Percentiles rank a stretch among this genome's conserved stretches.
Conservation (phyloP, 2,329 filamentous ascomycete species). For the Paracamarosporium sp. region DNA sequence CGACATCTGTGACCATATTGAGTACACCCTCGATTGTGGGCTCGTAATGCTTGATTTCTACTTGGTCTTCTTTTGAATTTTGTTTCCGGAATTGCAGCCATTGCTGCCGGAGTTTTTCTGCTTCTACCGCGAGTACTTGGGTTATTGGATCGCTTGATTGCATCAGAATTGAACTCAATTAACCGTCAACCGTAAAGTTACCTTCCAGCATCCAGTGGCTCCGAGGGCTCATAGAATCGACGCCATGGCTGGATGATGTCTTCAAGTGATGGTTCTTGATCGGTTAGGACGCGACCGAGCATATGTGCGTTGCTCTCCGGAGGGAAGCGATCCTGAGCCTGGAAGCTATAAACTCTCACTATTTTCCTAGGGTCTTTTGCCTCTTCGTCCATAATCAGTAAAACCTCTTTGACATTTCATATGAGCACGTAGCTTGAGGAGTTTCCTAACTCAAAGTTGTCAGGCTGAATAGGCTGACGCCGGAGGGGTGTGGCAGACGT, state of each 20-base stretch:
- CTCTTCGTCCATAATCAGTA: not conserved
- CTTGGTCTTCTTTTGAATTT: conserved; percentile 14
- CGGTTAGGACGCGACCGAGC: conserved; percentile 26
- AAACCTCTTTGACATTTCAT: too few relatives aligned
- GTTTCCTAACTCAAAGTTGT: too few relatives aligned
- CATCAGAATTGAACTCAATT: not conserved
- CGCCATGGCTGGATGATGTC: conserved; percentile 11
- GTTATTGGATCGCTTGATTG: conserved; percentile 14
- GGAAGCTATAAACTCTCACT: conserved; percentile 10
- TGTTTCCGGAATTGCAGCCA: conserved; percentile 17
- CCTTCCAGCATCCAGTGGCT: not conserved
- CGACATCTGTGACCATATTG: conserved; percentile 15
- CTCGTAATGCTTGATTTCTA: conserved; percentile 12
- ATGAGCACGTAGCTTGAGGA: too few relatives aligned
- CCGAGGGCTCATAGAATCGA: conserved; percentile 20
- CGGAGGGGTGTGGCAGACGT: not conserved
- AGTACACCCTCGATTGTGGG: conserved; percentile 18
- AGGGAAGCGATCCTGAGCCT: conserved; percentile 6
- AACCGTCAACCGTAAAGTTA: not conserved
- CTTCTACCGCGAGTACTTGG: conserved; percentile 8
- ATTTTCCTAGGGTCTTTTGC: not conserved
- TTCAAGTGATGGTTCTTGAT: conserved; percentile 2
- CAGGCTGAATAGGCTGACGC: conserved; percentile 1
- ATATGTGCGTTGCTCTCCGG: not conserved
- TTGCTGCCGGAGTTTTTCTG: conserved; percentile 9